Evolutionary conservation across 2,329 filamentous ascomycete species (phyloP).

Genomic region (Hymenoscyphus linearis): DNA sequence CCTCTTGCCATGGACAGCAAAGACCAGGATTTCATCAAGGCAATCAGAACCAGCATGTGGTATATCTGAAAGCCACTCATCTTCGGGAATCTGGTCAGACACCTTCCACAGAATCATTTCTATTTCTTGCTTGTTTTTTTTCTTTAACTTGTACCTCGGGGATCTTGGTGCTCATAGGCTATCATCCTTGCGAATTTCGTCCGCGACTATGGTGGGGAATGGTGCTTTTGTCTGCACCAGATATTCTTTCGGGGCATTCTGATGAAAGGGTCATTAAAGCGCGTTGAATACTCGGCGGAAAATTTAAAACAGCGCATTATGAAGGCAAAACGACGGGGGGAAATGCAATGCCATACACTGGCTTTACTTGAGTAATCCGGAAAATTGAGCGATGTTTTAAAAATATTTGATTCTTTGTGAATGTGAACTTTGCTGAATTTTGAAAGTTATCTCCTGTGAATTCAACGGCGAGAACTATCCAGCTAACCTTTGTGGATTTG

Average conservation of each 20-base stretch:
- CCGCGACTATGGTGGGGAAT: constrained; percentile 9
- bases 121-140: constrained; percentile 20
- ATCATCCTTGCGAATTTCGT: constrained; percentile 8
- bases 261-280: background rate
- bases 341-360: background rate
- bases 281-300: background rate
- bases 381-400: background rate
- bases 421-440: background rate
- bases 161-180: constrained; percentile 15
- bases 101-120: constrained; percentile 4
- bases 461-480: too few relatives aligned
- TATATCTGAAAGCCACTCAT: constrained; percentile 26
- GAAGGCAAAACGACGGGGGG: background rate
- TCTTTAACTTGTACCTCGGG: constrained; percentile 11
- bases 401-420: background rate
- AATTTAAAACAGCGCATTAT: background rate
- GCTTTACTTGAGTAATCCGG: background rate
- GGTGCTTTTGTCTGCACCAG: background rate
- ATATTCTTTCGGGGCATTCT: background rate
- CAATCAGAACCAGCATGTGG: constrained; percentile 31
- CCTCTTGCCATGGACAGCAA: constrained; percentile 23
- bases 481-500: background rate
- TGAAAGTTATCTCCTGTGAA: too few relatives aligned
- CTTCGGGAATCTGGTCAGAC: constrained; percentile 13
- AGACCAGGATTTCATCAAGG: constrained; percentile 6